phyloP scores from a whole-genome alignment of 768 basidiomycete species.

The Leccinum arenicola region DNA sequence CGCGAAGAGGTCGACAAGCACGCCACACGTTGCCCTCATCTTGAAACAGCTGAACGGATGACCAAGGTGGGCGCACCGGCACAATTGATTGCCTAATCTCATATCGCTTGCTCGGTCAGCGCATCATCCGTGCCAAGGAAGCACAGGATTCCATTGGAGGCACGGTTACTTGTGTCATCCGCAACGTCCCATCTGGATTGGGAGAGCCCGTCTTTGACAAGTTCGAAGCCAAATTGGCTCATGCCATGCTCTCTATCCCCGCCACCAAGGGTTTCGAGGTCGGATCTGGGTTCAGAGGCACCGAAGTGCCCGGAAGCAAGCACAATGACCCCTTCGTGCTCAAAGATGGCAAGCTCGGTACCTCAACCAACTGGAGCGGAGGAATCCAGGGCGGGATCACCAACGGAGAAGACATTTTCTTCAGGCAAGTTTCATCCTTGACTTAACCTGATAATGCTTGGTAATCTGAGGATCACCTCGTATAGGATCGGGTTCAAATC shows the following conservation, averaged over 20 bases:
- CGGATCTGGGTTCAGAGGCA: slow-evolving; percentile 94
- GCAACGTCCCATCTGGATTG: slow-evolving; percentile 84
- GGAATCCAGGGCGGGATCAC: slow-evolving; percentile 98
- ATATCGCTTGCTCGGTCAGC: slow-evolving; percentile 42
- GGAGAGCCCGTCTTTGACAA: slow-evolving; percentile 99
- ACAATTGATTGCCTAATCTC: slow-evolving; percentile 35
- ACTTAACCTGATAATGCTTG: neutral
- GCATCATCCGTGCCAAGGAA: slow-evolving; percentile 91
- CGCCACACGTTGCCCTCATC: slow-evolving; percentile 86
- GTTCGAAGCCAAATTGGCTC: slow-evolving; percentile 91
- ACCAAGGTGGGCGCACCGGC: slow-evolving; percentile 54
- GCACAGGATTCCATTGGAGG: slow-evolving; percentile 94
- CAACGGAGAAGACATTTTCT: slow-evolving; percentile 97
- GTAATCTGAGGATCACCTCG: slow-evolving; percentile 9
- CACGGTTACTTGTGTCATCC: slow-evolving; percentile 95
- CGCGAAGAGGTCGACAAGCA: slow-evolving; percentile 88
- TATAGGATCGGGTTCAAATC: slow-evolving; percentile 93
- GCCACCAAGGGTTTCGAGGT: slow-evolving; percentile 99
- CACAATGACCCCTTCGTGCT: slow-evolving; percentile 90
- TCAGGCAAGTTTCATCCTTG: slow-evolving; percentile 56
- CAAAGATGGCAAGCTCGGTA: slow-evolving; percentile 74
- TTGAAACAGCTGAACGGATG: slow-evolving; percentile 87
- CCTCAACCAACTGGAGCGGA: slow-evolving; percentile 92
- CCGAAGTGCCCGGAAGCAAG: slow-evolving; percentile 86
- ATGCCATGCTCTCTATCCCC: slow-evolving; percentile 98